A percentile compares a stretch with the other conserved stretches of the same genome.
These are phyloP conservation scores for Delitschia confertaspora DNA, from an alignment of 495 filamentous ascomycete species.

Conservation along the genomic window DNA sequence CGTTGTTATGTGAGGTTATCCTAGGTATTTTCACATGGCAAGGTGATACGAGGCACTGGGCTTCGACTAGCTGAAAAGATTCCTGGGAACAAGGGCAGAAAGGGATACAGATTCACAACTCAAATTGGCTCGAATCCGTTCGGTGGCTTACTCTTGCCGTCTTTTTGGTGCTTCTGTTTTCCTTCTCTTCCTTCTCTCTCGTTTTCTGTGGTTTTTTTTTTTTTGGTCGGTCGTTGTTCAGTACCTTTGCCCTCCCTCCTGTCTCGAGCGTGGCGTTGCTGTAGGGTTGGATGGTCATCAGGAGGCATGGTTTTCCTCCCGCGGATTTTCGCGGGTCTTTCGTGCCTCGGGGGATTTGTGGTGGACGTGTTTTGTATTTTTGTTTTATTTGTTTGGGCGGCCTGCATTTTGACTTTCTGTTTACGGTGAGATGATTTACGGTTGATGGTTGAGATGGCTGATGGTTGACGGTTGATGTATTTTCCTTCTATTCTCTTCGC, in stretches of 20 bases:
- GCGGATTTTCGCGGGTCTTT: conserved; percentile 23
- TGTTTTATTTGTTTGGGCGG: not conserved
- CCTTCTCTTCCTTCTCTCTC: conserved; percentile 1
- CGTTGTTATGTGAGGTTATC: conserved; percentile 15
- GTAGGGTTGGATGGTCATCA: conserved; percentile 7
- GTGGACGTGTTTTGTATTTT: not conserved
- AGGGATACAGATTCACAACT: too few species aligned
- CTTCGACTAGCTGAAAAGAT: not conserved
- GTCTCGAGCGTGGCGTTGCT: not conserved
- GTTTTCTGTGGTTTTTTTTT: conserved; percentile 2
- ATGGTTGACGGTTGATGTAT: not conserved
- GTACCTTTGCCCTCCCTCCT: not conserved
- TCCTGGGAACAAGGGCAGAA: not conserved
- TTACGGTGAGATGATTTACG: not conserved
- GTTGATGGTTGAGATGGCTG: not conserved
- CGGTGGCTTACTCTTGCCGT: too few species aligned
- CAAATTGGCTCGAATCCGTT: too few species aligned
- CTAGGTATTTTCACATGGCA: not conserved
- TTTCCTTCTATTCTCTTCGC: conserved; percentile 8
- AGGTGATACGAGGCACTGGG: not conserved
- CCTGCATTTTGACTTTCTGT: not conserved
- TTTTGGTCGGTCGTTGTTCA: not conserved
- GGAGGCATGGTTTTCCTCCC: conserved; percentile 24
- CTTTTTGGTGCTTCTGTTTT: conserved; percentile 12
- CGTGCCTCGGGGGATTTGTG: conserved; percentile 17